These are phyloP conservation scores for Clonostachys rosea DNA, from an alignment of 2,329 filamentous ascomycete genomes.

Conservation along the genomic window DNA sequence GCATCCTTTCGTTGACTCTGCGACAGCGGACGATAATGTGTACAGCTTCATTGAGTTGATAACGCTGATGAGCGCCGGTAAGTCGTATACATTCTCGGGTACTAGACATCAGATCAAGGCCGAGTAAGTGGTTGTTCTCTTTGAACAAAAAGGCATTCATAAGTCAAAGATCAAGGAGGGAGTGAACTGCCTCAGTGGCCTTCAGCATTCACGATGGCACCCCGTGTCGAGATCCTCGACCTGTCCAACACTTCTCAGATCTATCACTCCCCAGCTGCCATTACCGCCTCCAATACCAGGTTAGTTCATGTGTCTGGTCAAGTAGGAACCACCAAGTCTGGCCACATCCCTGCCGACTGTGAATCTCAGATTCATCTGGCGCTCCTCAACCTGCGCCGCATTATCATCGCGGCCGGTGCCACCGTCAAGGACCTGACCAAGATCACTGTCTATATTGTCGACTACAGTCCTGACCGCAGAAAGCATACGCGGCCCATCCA, in stretches of 20 bases:
- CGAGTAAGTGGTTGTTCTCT: no score
- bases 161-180: no score
- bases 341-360: constrained; percentile 25
- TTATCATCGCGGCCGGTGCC: constrained; percentile 26
- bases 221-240: constrained; percentile 5
- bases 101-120: no score
- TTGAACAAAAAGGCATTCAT: no score
- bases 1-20: no score
- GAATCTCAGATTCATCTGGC: constrained; percentile 33
- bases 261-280: constrained; percentile 13
- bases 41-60: no score
- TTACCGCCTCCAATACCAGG: constrained; percentile 3
- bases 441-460: constrained; percentile 34
- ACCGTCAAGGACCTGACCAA: constrained; percentile 29
- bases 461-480: constrained; percentile 28
- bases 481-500: constrained; percentile 28
- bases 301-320: constrained; percentile 26
- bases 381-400: constrained; percentile 26
- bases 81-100: no score
- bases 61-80: no score
- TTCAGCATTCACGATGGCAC: background rate
- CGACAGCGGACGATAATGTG: no score
- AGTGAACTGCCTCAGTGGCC: no score
- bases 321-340: constrained; percentile 19
- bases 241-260: constrained; percentile 6